These are phyloP conservation scores for Diaporthe amygdali DNA, from an alignment of 2,329 filamentous ascomycete species.

Conservation along the genomic window DNA sequence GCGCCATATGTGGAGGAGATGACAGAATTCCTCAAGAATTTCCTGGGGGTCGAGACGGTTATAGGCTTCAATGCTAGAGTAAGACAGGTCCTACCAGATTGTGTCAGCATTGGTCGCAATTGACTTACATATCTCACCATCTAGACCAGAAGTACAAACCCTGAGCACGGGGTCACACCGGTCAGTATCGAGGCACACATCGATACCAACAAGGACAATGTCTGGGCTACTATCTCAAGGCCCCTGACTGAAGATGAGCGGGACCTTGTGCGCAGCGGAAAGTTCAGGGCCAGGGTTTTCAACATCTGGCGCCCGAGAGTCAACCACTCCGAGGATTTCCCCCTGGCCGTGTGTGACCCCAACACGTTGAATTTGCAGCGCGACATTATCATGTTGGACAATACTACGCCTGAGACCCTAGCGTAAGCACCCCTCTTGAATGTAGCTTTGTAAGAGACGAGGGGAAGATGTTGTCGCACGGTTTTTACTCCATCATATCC, in stretches of 20 bases:
- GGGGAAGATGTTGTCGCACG: not conserved
- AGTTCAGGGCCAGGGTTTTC: conserved; percentile 14
- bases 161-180: not conserved
- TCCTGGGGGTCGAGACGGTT: not conserved
- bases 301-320: conserved; percentile 17
- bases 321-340: conserved; percentile 7
- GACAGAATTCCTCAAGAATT: not conserved
- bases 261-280: not conserved
- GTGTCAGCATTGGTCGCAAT: not conserved
- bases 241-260: conserved; percentile 8
- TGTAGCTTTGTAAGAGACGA: not conserved
- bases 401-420: conserved; percentile 2
- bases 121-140: not conserved
- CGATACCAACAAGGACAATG: conserved; percentile 13
- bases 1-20: conserved; percentile 7
- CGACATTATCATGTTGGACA: conserved; percentile 9
- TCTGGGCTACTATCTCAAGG: conserved; percentile 1
- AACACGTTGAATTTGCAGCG: not conserved
- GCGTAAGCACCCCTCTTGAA: not conserved
- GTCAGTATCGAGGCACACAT: conserved; percentile 12
- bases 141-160: conserved; percentile 11
- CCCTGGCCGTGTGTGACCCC: conserved; percentile 10
- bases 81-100: not conserved
- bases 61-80: conserved; percentile 14
- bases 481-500: not conserved